Evolutionary conservation across 331 rosid species (phyloP).

Genomic region (Malus hybrid): DNA sequence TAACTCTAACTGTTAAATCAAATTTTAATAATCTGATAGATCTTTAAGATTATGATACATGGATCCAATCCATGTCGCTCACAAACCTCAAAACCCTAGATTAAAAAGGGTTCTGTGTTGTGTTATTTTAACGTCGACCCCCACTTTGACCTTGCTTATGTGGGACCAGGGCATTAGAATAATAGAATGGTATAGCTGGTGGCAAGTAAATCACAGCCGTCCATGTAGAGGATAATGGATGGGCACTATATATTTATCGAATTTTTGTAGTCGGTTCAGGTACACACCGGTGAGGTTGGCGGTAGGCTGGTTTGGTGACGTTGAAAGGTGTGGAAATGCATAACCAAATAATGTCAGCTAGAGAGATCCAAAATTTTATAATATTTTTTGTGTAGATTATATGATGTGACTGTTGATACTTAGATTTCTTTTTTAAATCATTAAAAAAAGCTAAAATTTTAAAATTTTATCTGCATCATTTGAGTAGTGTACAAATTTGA

Average conservation of each 20-base stretch:
- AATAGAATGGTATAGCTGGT: slow-evolving; percentile 23
- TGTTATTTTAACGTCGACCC: slow-evolving; percentile 32
- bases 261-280: neutral
- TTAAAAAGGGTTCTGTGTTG: neutral
- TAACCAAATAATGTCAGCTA: slow-evolving; percentile 10
- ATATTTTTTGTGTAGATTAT: no score
- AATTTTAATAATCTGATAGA: rapidly evolving
- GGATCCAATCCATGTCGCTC: no score
- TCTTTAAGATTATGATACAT: rapidly evolving
- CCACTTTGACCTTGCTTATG: slow-evolving; percentile 30
- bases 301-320: slow-evolving; percentile 16
- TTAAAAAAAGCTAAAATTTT: no score
- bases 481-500: no score
- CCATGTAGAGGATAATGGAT: slow-evolving; percentile 14
- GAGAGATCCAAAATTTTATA: no score
- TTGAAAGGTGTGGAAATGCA: neutral
- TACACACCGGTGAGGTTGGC: neutral
- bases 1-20: rapidly evolving
- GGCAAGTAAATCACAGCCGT: slow-evolving; percentile 32
- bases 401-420: no score
- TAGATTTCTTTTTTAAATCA: no score
- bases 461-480: no score
- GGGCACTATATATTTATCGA: neutral
- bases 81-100: neutral
- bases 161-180: neutral